Evolutionary conservation across 202 grass and related monocot genomes (phyloP).

Genomic region (Saccharum hybrid): DNA sequence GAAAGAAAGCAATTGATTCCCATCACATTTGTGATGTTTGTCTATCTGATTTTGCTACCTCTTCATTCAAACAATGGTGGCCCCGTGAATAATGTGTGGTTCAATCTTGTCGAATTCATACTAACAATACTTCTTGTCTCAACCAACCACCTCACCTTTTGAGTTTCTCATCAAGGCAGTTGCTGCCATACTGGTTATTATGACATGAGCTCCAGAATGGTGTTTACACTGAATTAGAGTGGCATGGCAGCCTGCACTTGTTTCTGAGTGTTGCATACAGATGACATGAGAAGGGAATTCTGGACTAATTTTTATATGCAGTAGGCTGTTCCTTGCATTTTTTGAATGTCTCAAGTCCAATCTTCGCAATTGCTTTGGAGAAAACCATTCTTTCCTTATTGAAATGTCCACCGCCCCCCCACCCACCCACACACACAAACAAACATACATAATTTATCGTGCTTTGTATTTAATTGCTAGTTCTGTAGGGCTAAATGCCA

Average conservation of each 20-base stretch:
- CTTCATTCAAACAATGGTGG: not conserved
- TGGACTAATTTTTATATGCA: not conserved
- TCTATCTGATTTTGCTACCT: not conserved
- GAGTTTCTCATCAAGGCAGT: not conserved
- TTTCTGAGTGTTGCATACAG: conserved; percentile 7
- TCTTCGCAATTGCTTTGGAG: too few species aligned
- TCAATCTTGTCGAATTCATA: not conserved
- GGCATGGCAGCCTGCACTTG: not conserved
- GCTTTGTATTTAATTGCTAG: too few species aligned
- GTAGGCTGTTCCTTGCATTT: not conserved
- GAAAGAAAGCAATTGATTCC: not conserved
- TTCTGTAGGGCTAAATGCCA: conserved; percentile 28
- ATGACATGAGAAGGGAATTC: not conserved
- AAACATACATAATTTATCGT: too few species aligned
- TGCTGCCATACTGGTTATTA: not conserved
- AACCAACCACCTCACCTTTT: not conserved
- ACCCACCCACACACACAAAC: too few species aligned
- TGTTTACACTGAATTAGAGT: not conserved
- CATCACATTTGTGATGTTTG: not conserved
- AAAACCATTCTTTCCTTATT: too few species aligned
- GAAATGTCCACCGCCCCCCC: too few species aligned
- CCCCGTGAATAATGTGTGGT: not conserved
- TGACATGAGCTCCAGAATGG: not conserved
- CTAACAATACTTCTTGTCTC: not conserved
- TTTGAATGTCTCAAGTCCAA: not conserved